Evolutionary conservation across 164 flowering plant species (phyloP).

Genomic region (Paratinospora sagittata): DNA sequence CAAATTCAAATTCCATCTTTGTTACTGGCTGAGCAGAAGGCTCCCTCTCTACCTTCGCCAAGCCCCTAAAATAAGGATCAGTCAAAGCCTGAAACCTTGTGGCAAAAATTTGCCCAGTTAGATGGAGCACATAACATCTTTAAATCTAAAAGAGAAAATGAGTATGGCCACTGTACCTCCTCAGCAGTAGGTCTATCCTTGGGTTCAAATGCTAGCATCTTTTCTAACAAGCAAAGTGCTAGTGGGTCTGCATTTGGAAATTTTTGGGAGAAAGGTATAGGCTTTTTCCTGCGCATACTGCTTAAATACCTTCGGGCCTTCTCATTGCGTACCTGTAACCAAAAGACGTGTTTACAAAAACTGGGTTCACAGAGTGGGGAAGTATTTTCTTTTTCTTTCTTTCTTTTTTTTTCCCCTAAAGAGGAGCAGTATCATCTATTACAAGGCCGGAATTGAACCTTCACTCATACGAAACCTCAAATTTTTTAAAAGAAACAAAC

Average conservation of each 20-base stretch:
- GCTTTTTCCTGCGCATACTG: slow-evolving; percentile 86
- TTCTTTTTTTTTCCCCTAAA: no score
- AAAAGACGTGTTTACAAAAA: not conserved
- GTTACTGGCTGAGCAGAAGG: slow-evolving; percentile 96
- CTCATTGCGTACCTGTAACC: slow-evolving; percentile 82
- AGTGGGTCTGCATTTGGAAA: slow-evolving; percentile 94
- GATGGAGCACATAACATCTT: slow-evolving; percentile 7
- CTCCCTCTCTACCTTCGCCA: slow-evolving; percentile 95
- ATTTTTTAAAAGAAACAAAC: slow-evolving; percentile 31
- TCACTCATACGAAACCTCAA: not conserved
- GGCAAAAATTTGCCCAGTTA: slow-evolving; percentile 23
- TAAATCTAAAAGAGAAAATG: slow-evolving; percentile 4
- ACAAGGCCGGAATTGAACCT: not conserved
- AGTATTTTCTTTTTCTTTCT: no score
- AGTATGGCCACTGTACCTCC: slow-evolving; percentile 48
- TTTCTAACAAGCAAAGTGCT: slow-evolving; percentile 82
- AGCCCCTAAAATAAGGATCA: slow-evolving; percentile 91
- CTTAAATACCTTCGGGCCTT: slow-evolving; percentile 92
- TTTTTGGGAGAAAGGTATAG: slow-evolving; percentile 78
- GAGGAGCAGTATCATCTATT: no score
- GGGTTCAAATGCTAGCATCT: slow-evolving; percentile 94
- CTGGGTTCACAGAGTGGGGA: not conserved
- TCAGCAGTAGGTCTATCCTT: slow-evolving; percentile 93
- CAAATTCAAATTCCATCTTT: slow-evolving; percentile 97
- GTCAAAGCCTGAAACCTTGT: slow-evolving; percentile 77